Percentiles rank a stretch among this genome's conserved stretches.
Evolutionary conservation across 768 basidiomycete genomes (phyloP).

Genomic region (Chlorophyllum brunneum): DNA sequence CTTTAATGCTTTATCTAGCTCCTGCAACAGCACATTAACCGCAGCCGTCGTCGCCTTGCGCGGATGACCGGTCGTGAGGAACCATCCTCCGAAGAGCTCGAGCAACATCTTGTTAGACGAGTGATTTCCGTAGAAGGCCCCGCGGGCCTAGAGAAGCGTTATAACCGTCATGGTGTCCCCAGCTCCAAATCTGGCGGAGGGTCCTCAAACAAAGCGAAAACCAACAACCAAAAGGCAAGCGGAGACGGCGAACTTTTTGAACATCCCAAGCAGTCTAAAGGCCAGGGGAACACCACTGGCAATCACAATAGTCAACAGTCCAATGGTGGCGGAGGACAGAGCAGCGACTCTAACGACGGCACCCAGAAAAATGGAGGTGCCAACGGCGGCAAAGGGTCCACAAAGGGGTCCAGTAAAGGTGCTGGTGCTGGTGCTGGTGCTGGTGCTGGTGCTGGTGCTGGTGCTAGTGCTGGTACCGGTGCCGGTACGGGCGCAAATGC

Average conservation of each 20-base stretch:
- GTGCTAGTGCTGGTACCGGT: neutral
- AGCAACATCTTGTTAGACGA: slow-evolving; percentile 35
- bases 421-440: neutral
- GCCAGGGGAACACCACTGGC: neutral
- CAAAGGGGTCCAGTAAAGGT: neutral
- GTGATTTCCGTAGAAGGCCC: slow-evolving; percentile 30
- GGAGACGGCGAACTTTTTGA: slow-evolving; percentile 6
- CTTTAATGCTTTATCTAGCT: slow-evolving; percentile 31
- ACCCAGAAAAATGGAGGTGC: neutral
- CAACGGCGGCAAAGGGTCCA: neutral
- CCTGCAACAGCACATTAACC: slow-evolving; percentile 60
- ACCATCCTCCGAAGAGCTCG: slow-evolving; percentile 33
- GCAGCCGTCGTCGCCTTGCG: slow-evolving; percentile 48
- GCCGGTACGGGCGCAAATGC: neutral
- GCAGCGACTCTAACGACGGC: neutral
- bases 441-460: neutral
- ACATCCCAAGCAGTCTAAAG: slow-evolving; percentile 2
- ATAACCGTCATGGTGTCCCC: slow-evolving; percentile 22
- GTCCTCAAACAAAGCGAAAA: slow-evolving; percentile 15
- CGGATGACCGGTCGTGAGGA: slow-evolving; percentile 49
- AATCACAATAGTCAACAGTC: neutral
- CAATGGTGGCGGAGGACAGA: neutral
- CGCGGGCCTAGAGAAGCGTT: slow-evolving; percentile 27
- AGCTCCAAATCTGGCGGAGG: slow-evolving; percentile 8
- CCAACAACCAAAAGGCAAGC: slow-evolving; percentile 24